Evolutionary conservation across 208 protist species (phyloP).

Genomic region (Phytomonas sp.): DNA sequence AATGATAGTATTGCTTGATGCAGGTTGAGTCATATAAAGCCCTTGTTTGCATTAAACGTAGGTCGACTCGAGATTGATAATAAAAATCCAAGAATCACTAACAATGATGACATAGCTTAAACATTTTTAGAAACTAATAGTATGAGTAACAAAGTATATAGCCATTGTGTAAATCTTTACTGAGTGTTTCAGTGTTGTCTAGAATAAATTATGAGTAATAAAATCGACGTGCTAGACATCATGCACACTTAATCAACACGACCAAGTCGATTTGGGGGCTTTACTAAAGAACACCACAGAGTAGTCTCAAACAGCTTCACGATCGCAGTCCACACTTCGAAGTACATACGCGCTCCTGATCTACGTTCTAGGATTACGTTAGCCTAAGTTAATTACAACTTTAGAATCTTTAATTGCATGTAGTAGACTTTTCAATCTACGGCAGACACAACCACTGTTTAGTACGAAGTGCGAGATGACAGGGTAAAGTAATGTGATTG

Average conservation of each 20-base stretch:
- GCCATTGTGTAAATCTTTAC: slow-evolving; percentile 40
- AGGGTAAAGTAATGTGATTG: slow-evolving; percentile 49
- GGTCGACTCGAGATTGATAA: neutral
- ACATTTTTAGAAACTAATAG: slow-evolving; percentile 74
- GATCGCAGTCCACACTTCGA: slow-evolving; percentile 59
- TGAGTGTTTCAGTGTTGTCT: slow-evolving; percentile 71
- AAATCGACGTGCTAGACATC: slow-evolving; percentile 54
- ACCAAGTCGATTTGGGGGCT: slow-evolving; percentile 21
- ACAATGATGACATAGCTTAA: slow-evolving; percentile 22
- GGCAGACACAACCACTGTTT: slow-evolving; percentile 65
- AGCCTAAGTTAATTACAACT: slow-evolving; percentile 27
- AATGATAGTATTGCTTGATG: neutral
- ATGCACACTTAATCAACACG: slow-evolving; percentile 75
- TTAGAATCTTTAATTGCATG: slow-evolving; percentile 71
- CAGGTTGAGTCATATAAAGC: neutral
- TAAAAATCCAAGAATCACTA: neutral
- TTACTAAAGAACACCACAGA: slow-evolving; percentile 27
- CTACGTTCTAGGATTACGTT: slow-evolving; percentile 23
- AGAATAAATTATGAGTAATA: slow-evolving; percentile 55
- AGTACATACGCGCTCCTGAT: slow-evolving; percentile 55
- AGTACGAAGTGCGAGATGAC: slow-evolving; percentile 53
- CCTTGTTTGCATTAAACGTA: neutral
- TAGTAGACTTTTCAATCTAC: slow-evolving; percentile 53
- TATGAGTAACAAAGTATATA: slow-evolving; percentile 84
- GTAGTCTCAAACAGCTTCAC: slow-evolving; percentile 51